These are phyloP conservation scores for Aegilops sharonensis DNA, from an alignment of 176 grass and related monocot genomes.

Conservation along the genomic window DNA sequence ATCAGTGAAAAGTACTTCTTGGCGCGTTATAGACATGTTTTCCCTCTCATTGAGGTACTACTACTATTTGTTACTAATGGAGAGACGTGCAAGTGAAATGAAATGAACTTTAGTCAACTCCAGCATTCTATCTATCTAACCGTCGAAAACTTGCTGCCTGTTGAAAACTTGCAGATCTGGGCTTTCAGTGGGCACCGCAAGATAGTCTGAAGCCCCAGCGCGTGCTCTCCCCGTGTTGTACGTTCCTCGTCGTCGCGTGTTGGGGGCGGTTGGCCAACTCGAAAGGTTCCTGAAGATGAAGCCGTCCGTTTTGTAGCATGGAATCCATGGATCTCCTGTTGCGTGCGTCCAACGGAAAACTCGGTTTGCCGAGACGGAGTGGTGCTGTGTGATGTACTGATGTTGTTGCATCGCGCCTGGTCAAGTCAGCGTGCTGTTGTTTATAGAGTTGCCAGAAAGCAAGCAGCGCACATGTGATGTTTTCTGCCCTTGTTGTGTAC, in stretches of 20 bases:
- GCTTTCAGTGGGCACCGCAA: conserved; percentile 89
- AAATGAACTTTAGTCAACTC: background rate
- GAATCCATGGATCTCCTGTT: background rate
- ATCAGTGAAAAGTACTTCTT: background rate
- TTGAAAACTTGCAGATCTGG: conserved; percentile 75
- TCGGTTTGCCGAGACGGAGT: conserved; percentile 7
- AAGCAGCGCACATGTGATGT: background rate
- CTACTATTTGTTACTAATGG: background rate
- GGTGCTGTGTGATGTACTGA: background rate
- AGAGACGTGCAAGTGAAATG: background rate
- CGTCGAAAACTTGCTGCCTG: background rate
- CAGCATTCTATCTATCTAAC: conserved; percentile 24
- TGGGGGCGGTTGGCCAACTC: conserved; percentile 6
- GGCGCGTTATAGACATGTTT: background rate
- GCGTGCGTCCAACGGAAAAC: conserved; percentile 1
- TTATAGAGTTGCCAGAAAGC: conserved; percentile 23
- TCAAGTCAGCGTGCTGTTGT: conserved; percentile 13
- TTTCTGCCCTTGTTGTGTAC: conserved; percentile 8
- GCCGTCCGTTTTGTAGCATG: conserved; percentile 39
- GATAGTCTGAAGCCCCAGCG: conserved; percentile 59
- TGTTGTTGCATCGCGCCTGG: background rate
- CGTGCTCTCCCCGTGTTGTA: conserved; percentile 18
- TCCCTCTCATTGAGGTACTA: too few species aligned
- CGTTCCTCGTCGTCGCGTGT: background rate
- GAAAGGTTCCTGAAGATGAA: conserved; percentile 6